Evolutionary conservation across 2,329 filamentous ascomycete genomes (phyloP).

Genomic region (Alternaria gansuensis): DNA sequence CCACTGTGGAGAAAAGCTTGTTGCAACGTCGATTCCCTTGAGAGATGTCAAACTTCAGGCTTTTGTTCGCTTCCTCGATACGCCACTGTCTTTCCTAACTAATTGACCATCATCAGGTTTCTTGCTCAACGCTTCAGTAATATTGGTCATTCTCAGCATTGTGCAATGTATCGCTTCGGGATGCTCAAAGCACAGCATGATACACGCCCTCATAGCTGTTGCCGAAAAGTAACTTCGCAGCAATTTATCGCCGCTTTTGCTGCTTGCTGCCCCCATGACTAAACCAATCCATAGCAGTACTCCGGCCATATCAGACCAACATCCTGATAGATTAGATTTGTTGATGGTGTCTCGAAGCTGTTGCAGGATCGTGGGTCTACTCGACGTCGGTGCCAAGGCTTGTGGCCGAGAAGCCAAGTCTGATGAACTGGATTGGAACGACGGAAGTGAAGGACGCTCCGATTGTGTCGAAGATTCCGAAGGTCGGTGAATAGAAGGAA

Average conservation of each 20-base stretch:
- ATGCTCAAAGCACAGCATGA: constrained; percentile 51
- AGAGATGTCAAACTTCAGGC: background rate
- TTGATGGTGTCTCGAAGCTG: constrained; percentile 39
- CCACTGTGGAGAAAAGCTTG: constrained; percentile 30
- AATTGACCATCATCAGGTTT: constrained; percentile 7
- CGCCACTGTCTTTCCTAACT: constrained; percentile 2
- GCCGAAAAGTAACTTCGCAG: constrained; percentile 47
- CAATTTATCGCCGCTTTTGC: constrained; percentile 30
- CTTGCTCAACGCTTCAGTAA: constrained; percentile 31
- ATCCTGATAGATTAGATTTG: constrained; percentile 44
- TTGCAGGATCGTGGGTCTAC: constrained; percentile 29
- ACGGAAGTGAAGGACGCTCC: constrained; percentile 21
- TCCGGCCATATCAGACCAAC: constrained; percentile 51
- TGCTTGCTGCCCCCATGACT: constrained; percentile 45
- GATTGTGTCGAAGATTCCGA: constrained; percentile 20
- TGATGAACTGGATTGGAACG: constrained; percentile 21
- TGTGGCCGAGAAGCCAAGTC: constrained; percentile 3
- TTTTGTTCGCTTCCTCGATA: constrained; percentile 28
- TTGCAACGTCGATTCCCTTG: constrained; percentile 16
- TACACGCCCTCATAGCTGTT: constrained; percentile 42
- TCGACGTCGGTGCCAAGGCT: constrained; percentile 11
- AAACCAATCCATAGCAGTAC: constrained; percentile 52
- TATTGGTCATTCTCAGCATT: constrained; percentile 39
- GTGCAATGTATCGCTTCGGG: constrained; percentile 43
- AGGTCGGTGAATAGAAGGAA: constrained; percentile 18